Evolutionary conservation across 106 monocot species (phyloP), one percentile per base, ranked within the genome.

Genomic region (Agapanthus africanus): DNA sequence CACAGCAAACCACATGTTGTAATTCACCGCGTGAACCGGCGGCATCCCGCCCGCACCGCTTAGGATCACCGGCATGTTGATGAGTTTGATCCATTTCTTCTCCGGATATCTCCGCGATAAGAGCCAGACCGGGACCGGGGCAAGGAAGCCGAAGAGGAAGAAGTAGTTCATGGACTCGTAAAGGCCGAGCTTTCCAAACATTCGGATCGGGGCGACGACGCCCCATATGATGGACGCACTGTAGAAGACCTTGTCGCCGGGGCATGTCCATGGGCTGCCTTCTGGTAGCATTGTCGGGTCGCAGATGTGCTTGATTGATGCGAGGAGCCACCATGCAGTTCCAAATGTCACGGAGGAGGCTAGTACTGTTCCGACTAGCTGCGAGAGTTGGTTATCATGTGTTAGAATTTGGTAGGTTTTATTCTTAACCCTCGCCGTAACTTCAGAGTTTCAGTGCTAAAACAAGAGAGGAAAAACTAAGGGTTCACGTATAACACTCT

Each of bases 181-280:
- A 21, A 62, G 44, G 32, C 82, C 82, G 2, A 46, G 47, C 0
- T 30, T 38, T 4, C 71, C 74, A 35, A 83, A 83, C 63, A 78
- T 71, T 4, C 67, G 63, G 1, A 34, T 22, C 3, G 82, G 82
- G 5, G 71, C 74, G 0, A 78, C 62, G 4, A 74, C 67, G 0
- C 82, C 82, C 82, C 78, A 78, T 25, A 74, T 82, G 37, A 83
- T 61, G 28, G 73, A 73, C 6, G 59, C 61, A 13, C 67, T 72
- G 26, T 71, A 83, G 31, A 57, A 54, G 10, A 68, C 72, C 1
- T 71, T 32, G 23, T 67, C 59, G 0, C 65, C 46, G 2, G 78
- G 82, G 75, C 78, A 83, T 11, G 82, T 83, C 82, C 82, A 83
- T 8, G 78, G 82, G 69, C 78, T 83, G 13, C 82, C 78, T n/a